Base-by-base conservation (phyloP, 257 asterid genomes). In the Nyctanthes arbortristis region DNA sequence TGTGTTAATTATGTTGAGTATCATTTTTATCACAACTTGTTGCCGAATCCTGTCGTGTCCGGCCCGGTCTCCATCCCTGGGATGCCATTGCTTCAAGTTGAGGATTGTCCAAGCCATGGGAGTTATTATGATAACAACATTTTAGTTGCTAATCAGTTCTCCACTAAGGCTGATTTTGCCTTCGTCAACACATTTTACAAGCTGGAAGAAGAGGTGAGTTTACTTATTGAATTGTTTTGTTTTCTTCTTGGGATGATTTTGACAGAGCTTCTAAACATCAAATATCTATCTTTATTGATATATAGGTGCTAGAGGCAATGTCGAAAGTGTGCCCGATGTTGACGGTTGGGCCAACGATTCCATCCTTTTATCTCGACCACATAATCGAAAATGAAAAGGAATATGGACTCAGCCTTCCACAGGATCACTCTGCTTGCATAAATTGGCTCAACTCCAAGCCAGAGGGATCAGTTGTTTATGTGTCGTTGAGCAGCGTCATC, bases 331-430 rank as follows among this genome's bases (percentile, higher is more conserved):
- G 71, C n/a, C 90, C 84, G 61, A 0, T 85, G 12, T 59, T 78
- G 3, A 82, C 93, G 20, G 80, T 89, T n/a, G 96, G 97, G 0
- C 96, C 97, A 7, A 92, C 96, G 5, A 4, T 92, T 12, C 97
- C 97, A 56, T 92, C 96, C 5, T 52, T 57, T n/a, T 87, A 85
- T 71, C 72, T 89, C 22, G 93, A 91, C 78, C 82, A 82, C 7
- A 75, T 79, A 27, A 63, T 89, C 2, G 73, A 67, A 64, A 77
- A 85, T 9, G 95, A 86, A 80, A 47, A 2, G 10, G 84, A 77
- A 0, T 85, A 85, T 20, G 87, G 79, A 28, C 74, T 92, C 73
- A 73, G 77, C 74, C 85, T 87, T 22, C 82, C 77, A 1, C 37
- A 70, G 0, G 90, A 85, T 37, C 52, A 79, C 5, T 63, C 63